Percentiles rank a stretch among this genome's conserved stretches.
phyloP scores from a whole-genome alignment of 2,329 filamentous ascomycete genomes.

The Colletotrichum trifolii region DNA sequence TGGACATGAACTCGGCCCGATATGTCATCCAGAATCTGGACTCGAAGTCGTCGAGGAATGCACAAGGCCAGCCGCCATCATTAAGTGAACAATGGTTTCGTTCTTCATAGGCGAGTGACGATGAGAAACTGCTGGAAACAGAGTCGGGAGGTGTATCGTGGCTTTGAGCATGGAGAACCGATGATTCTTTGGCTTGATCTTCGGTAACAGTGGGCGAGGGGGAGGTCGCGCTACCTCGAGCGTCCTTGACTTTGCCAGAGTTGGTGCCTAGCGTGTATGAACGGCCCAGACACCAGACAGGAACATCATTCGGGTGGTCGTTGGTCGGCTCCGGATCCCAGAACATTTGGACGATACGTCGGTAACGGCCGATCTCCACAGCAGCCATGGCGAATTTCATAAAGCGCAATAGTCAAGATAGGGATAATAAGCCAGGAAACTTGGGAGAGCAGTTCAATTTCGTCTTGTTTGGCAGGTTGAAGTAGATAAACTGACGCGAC shows the following conservation, averaged over 20 bases:
- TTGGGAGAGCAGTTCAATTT: no score
- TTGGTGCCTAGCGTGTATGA: slow-evolving; percentile 59
- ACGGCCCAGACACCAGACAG: slow-evolving; percentile 84
- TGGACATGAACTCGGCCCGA: slow-evolving; percentile 84
- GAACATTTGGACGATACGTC: slow-evolving; percentile 88
- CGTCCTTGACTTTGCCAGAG: slow-evolving; percentile 33
- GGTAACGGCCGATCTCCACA: slow-evolving; percentile 79
- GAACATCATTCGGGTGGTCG: slow-evolving; percentile 71
- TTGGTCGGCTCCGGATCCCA: slow-evolving; percentile 93
- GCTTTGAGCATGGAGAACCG: slow-evolving; percentile 42
- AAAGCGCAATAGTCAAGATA: neutral
- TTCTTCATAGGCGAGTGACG: slow-evolving; percentile 60
- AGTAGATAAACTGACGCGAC: no score
- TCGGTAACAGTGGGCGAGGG: slow-evolving; percentile 23
- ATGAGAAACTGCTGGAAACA: slow-evolving; percentile 62
- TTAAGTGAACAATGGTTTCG: slow-evolving; percentile 46
- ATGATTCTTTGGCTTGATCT: slow-evolving; percentile 16
- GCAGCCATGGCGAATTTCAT: slow-evolving; percentile 58
- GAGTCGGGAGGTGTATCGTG: slow-evolving; percentile 62
- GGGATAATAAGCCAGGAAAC: no score
- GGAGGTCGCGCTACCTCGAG: slow-evolving; percentile 30
- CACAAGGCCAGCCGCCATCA: slow-evolving; percentile 79
- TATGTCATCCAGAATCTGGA: slow-evolving; percentile 97
- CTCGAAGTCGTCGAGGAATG: slow-evolving; percentile 93
- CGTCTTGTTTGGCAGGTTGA: no score